Conservation (phyloP, 2,329 filamentous ascomycete species). For the Rugonectria rugulosa region DNA sequence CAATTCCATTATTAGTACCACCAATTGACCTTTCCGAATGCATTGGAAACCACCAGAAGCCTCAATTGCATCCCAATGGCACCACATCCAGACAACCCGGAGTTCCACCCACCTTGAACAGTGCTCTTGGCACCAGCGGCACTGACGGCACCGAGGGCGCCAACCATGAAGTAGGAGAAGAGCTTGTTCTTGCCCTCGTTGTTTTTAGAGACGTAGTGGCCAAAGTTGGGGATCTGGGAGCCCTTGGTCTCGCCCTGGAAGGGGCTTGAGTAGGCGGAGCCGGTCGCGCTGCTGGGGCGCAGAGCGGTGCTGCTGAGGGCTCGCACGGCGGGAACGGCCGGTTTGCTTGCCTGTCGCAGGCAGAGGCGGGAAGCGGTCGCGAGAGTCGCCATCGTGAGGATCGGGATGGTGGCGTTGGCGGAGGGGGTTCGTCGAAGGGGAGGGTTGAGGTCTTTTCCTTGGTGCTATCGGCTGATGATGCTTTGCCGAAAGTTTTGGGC, state of each 20-base stretch:
- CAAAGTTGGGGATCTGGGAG: conserved; percentile 86
- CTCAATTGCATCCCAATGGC: conserved; percentile 43
- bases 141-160: conserved; percentile 88
- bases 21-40: conserved; percentile 32
- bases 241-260: conserved; percentile 67
- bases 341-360: conserved; percentile 64
- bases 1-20: conserved; percentile 38
- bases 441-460: conserved; percentile 59
- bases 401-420: conserved; percentile 39
- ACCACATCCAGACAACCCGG: conserved; percentile 14
- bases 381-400: conserved; percentile 69
- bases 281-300: conserved; percentile 57
- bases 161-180: conserved; percentile 98
- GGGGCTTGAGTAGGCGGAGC: conserved; percentile 65
- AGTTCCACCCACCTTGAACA: conserved; percentile 81
- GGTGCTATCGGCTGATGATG: conserved; percentile 47
- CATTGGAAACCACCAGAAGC: conserved; percentile 15
- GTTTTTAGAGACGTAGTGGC: conserved; percentile 80
- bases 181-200: conserved; percentile 79
- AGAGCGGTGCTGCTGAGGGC: conserved; percentile 64
- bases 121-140: conserved; percentile 97
- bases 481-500: conserved; percentile 53
- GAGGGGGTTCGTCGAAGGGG: conserved; percentile 37
- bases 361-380: conserved; percentile 73
- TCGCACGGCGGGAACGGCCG: conserved; percentile 54